Percentiles rank a stretch among this genome's conserved stretches.
Evolutionary conservation across 179 eudicot species (phyloP).

Genomic region (Patellifolia procumbens): DNA sequence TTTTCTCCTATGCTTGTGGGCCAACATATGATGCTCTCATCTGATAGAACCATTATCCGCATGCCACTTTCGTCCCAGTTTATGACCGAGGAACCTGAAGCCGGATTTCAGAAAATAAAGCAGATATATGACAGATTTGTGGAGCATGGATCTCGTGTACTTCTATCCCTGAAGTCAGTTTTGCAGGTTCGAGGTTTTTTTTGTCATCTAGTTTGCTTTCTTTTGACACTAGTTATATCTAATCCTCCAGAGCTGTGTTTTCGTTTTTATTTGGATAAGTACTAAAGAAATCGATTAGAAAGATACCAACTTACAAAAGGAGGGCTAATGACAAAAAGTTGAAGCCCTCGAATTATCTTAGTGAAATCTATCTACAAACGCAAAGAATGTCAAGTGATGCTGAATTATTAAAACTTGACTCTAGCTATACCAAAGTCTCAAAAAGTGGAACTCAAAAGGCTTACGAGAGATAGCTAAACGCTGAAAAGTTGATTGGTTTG

Average conservation of each 20-base stretch:
- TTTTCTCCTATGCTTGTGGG: constrained; percentile 78
- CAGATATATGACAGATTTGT: constrained; percentile 64
- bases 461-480: too few species aligned
- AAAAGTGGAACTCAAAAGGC: too few species aligned
- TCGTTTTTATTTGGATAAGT: too few species aligned
- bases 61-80: constrained; percentile 79
- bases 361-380: too few species aligned
- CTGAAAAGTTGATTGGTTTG: too few species aligned
- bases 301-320: too few species aligned
- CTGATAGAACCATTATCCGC: constrained; percentile 73
- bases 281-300: too few species aligned
- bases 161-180: constrained; percentile 78
- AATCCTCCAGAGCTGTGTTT: background rate
- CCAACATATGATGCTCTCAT: constrained; percentile 63
- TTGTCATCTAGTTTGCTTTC: background rate
- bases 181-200: constrained; percentile 61
- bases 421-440: too few species aligned
- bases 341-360: too few species aligned
- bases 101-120: constrained; percentile 51
- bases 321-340: too few species aligned
- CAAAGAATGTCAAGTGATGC: too few species aligned
- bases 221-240: constrained; percentile 1
- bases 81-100: constrained; percentile 58
- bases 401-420: too few species aligned
- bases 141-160: constrained; percentile 74